Conservation (phyloP, 768 basidiomycete genomes). For the Naganishia vishniacii region DNA sequence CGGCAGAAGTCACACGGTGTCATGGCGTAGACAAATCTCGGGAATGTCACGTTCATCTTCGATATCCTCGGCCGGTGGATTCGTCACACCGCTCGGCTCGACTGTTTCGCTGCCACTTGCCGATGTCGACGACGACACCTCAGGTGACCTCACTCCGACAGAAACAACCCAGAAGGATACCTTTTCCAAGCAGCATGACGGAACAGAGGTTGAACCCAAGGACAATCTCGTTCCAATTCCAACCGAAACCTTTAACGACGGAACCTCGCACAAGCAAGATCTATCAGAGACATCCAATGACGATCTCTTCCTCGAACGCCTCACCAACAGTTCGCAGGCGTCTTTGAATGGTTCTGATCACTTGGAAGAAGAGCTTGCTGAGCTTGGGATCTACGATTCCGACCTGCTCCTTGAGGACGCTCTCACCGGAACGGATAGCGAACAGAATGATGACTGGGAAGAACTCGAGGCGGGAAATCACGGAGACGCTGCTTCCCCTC, state of each 20-base stretch:
- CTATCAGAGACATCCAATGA: background rate
- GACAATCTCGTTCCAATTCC: background rate
- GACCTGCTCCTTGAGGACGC: conserved; percentile 16
- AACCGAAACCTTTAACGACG: background rate
- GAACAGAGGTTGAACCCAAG: background rate
- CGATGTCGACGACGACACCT: conserved; percentile 2
- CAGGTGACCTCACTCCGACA: background rate
- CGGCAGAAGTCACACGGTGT: background rate
- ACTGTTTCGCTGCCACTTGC: background rate
- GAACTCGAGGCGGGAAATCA: conserved; percentile 15
- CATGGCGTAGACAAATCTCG: background rate
- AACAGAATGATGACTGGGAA: conserved; percentile 19
- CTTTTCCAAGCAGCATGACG: background rate
- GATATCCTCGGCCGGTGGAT: conserved; percentile 14
- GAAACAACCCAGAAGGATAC: background rate
- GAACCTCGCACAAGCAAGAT: background rate
- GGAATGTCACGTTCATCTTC: conserved; percentile 16
- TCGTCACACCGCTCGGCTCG: conserved; percentile 16
- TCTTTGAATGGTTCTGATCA: background rate
- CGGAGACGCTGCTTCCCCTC: background rate
- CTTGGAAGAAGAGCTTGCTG: conserved; percentile 9
- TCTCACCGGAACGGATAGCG: background rate
- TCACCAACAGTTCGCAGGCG: conserved; percentile 20
- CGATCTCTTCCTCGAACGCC: conserved; percentile 22
- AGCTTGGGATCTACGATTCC: conserved; percentile 17